Evolutionary conservation across 2,329 filamentous ascomycete species (phyloP).

Genomic region (Ceratocystis albifundus): DNA sequence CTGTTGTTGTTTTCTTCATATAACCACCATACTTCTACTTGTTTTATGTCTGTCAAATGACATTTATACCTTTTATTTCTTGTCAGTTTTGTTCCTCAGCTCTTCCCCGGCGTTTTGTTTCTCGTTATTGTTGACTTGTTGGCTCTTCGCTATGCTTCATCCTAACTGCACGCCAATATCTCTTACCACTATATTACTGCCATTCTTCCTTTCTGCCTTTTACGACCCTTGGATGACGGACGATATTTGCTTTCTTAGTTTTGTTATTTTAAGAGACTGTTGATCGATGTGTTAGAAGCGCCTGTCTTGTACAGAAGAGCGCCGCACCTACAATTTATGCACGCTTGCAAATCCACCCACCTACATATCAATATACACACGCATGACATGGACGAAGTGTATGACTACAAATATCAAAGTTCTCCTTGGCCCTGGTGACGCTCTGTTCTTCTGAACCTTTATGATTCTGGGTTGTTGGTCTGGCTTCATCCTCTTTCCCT

Average conservation of each 20-base stretch:
- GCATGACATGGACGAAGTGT: too few relatives aligned
- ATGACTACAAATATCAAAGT: too few relatives aligned
- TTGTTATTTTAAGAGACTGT: not conserved
- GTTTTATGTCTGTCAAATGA: slow-evolving; percentile 9
- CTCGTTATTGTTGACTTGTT: not conserved
- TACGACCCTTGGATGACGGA: not conserved
- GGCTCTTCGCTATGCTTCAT: not conserved
- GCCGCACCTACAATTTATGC: too few relatives aligned
- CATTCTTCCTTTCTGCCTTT: not conserved
- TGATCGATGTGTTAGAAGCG: not conserved
- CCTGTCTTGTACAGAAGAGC: too few relatives aligned
- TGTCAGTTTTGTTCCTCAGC: not conserved
- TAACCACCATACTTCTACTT: slow-evolving; percentile 6
- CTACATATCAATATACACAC: too few relatives aligned
- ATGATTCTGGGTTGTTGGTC: too few relatives aligned
- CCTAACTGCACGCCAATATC: not conserved
- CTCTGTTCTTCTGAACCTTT: too few relatives aligned
- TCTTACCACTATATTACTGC: slow-evolving; percentile 1
- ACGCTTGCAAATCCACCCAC: too few relatives aligned
- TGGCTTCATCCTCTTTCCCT: too few relatives aligned
- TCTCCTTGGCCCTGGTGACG: too few relatives aligned
- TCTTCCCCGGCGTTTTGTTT: slow-evolving; percentile 3
- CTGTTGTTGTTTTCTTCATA: not conserved
- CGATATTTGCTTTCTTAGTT: not conserved
- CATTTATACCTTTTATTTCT: not conserved